Conservation (phyloP, 129 eudicot genomes). For the Flaveria bidentis region DNA sequence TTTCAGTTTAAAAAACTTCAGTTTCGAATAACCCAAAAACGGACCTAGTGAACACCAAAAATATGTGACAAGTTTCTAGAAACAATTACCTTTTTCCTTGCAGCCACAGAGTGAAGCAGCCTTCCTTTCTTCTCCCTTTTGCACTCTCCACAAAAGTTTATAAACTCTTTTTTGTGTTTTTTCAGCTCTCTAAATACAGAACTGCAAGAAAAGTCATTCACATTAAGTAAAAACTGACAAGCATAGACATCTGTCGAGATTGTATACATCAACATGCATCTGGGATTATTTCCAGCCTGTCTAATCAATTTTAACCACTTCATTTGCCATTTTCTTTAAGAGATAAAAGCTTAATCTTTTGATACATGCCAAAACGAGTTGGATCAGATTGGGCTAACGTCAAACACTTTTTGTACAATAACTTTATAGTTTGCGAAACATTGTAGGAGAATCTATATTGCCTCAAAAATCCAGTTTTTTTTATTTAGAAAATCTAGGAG, state of each 20-base stretch:
- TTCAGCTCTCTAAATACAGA: slow-evolving; percentile 76
- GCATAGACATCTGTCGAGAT: background rate
- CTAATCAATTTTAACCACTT: background rate
- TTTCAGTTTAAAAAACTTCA: background rate
- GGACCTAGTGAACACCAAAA: background rate
- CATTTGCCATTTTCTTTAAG: background rate
- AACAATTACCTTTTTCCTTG: slow-evolving; percentile 55
- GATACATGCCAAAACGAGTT: background rate
- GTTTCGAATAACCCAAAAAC: background rate
- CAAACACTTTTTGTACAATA: background rate
- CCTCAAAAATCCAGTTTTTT: background rate
- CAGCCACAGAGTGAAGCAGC: slow-evolving; percentile 54
- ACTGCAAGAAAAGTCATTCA: slow-evolving; percentile 36
- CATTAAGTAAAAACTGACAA: background rate
- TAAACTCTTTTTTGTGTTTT: slow-evolving; percentile 75
- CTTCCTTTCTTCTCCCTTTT: slow-evolving; percentile 77
- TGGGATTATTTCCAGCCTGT: background rate
- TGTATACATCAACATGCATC: background rate
- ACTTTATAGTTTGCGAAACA: background rate
- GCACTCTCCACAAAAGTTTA: slow-evolving; percentile 84
- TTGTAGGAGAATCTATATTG: background rate
- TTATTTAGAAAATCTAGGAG: background rate
- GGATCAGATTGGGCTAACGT: background rate
- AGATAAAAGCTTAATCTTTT: background rate
- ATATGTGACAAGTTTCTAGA: background rate